phyloP scores from a whole-genome alignment of 2,329 filamentous ascomycete species.

The Penicillium sp. region DNA sequence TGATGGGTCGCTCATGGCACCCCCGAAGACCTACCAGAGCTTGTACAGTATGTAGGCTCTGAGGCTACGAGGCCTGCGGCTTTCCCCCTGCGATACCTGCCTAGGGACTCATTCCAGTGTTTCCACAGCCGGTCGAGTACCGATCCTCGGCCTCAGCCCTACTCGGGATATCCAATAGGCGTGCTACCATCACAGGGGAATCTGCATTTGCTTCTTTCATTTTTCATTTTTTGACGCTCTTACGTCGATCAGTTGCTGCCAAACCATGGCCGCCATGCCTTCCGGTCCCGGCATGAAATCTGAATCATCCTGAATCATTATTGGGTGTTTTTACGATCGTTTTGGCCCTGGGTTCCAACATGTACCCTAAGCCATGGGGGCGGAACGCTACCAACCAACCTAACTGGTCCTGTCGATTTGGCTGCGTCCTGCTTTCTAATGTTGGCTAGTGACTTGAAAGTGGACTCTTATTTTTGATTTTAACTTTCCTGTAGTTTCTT shows the following conservation, averaged over 20 bases:
- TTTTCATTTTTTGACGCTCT: not conserved
- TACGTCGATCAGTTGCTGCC: conserved; percentile 19
- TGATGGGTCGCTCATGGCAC: not conserved
- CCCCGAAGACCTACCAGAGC: too few relatives aligned
- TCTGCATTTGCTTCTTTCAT: not conserved
- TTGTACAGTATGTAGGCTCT: too few relatives aligned
- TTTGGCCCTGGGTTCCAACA: not conserved
- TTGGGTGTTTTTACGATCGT: not conserved
- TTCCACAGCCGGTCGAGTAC: not conserved
- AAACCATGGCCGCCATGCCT: conserved; percentile 17
- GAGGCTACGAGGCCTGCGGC: not conserved
- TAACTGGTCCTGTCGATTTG: not conserved
- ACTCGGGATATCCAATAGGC: conserved; percentile 17
- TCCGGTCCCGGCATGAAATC: conserved; percentile 11
- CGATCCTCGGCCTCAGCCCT: conserved; percentile 20
- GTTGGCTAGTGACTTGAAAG: conserved; percentile 1
- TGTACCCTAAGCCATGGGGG: conserved; percentile 4
- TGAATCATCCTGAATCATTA: conserved; percentile 25
- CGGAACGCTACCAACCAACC: not conserved
- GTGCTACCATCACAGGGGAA: not conserved
- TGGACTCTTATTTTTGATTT: not conserved
- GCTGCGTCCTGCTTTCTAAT: not conserved
- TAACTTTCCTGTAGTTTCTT: not conserved
- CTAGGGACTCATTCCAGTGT: not conserved
- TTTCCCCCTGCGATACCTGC: not conserved